Conservation (phyloP, 2,329 filamentous ascomycete species). For the Fusarium virguliforme region DNA sequence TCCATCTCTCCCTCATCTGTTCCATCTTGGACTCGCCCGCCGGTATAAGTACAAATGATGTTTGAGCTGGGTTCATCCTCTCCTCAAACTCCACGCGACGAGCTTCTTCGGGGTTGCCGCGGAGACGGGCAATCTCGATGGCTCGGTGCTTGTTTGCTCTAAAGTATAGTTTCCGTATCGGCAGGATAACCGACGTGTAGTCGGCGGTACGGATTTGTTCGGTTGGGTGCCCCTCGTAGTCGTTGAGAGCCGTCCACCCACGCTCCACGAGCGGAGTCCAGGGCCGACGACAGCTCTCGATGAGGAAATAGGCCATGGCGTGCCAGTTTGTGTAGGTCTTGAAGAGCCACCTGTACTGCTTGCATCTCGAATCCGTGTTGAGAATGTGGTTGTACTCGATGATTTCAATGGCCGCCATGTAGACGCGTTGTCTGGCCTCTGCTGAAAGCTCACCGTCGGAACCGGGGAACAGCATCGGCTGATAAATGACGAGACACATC, state of each 20-base stretch:
- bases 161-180: conserved; percentile 69
- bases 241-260: conserved; percentile 65
- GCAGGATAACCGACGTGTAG: conserved; percentile 67
- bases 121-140: conserved; percentile 66
- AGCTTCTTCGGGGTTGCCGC: conserved; percentile 65
- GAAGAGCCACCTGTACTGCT: conserved; percentile 66
- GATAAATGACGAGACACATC: conserved; percentile 83
- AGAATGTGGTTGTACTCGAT: conserved; percentile 79
- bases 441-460: conserved; percentile 70
- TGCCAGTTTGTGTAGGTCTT: conserved; percentile 69
- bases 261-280: conserved; percentile 68
- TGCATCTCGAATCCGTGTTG: conserved; percentile 69
- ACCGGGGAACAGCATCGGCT: conserved; percentile 77
- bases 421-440: conserved; percentile 78
- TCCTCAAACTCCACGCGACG: conserved; percentile 67
- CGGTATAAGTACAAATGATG: conserved; percentile 65
- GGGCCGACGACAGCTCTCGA: conserved; percentile 64
- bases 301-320: conserved; percentile 65
- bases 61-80: conserved; percentile 60
- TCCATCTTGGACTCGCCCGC: conserved; percentile 65
- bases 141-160: conserved; percentile 69
- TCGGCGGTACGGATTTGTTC: conserved; percentile 64
- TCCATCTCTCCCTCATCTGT: conserved; percentile 66
- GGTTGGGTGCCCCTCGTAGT: conserved; percentile 57
- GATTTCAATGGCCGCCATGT: conserved; percentile 81